A percentile compares a stretch with the other conserved stretches of the same genome.
Evolutionary conservation across 2,329 filamentous ascomycete genomes (phyloP).

Genomic region (Colletotrichum salicis): DNA sequence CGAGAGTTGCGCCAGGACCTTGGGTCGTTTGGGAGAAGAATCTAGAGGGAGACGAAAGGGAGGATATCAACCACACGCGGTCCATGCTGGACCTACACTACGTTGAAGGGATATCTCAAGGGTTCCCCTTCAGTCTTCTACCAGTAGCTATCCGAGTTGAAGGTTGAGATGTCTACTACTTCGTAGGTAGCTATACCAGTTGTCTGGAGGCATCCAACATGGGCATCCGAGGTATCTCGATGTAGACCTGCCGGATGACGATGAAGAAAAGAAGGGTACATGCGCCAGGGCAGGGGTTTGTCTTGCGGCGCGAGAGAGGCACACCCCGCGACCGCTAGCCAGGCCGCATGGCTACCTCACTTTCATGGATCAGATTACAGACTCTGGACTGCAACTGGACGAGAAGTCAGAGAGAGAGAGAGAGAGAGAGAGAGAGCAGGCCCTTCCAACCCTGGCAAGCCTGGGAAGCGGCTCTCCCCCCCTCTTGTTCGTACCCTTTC

Average conservation of each 20-base stretch:
- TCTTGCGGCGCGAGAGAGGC: slow-evolving; percentile 24
- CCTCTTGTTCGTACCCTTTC: not conserved
- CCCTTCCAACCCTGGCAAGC: not conserved
- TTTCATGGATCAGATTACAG: slow-evolving; percentile 22
- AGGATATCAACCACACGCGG: slow-evolving; percentile 9
- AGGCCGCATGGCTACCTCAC: slow-evolving; percentile 17
- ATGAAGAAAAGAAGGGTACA: not conserved
- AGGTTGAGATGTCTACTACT: not conserved
- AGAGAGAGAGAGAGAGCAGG: slow-evolving; percentile 19
- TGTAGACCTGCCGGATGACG: slow-evolving; percentile 13
- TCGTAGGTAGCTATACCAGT: slow-evolving; percentile 16
- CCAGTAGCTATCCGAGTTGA: slow-evolving; percentile 5
- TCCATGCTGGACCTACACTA: not conserved
- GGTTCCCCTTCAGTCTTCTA: slow-evolving; percentile 1
- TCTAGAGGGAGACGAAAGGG: slow-evolving; percentile 34
- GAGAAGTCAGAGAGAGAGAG: slow-evolving; percentile 4
- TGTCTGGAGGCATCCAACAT: not conserved
- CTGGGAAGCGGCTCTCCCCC: not conserved
- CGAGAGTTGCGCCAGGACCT: slow-evolving; percentile 17
- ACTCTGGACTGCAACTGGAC: slow-evolving; percentile 18
- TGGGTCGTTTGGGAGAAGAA: slow-evolving; percentile 21
- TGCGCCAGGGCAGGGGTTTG: slow-evolving; percentile 13
- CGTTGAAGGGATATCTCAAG: slow-evolving; percentile 21
- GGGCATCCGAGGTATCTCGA: slow-evolving; percentile 8
- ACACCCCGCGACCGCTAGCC: slow-evolving; percentile 32